Evolutionary conservation across 176 grass and related monocot species (phyloP).

Genomic region (Aechmea fasciata): DNA sequence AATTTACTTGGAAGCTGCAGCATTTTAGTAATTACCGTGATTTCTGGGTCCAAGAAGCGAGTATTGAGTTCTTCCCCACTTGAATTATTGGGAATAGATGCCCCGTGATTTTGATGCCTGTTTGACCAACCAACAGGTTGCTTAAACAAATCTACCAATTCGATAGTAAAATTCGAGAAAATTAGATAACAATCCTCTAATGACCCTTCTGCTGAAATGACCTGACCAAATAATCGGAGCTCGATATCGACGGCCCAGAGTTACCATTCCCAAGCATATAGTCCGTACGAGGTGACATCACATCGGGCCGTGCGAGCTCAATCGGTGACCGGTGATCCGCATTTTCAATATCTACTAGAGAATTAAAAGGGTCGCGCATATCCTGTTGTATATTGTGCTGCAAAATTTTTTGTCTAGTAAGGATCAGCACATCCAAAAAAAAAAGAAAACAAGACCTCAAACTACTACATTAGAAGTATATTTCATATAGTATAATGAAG

Average conservation of each 20-base stretch:
- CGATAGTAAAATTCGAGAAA: constrained; percentile 4
- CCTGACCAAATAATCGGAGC: constrained; percentile 51
- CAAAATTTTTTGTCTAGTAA: not conserved
- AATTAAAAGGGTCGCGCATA: constrained; percentile 60
- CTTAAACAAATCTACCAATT: constrained; percentile 11
- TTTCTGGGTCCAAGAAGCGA: constrained; percentile 57
- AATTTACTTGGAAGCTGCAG: constrained; percentile 4
- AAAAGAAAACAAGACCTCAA: too few species aligned
- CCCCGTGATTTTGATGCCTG: constrained; percentile 46
- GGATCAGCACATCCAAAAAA: too few species aligned
- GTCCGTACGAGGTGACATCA: constrained; percentile 17
- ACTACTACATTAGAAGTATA: too few species aligned
- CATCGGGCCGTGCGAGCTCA: constrained; percentile 21
- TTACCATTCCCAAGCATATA: constrained; percentile 37
- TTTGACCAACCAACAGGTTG: constrained; percentile 10
- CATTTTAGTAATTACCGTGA: constrained; percentile 37
- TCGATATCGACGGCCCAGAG: constrained; percentile 28
- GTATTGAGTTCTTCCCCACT: constrained; percentile 28
- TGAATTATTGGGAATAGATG: constrained; percentile 31
- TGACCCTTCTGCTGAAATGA: constrained; percentile 25
- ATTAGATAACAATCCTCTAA: constrained; percentile 3
- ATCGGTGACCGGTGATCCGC: constrained; percentile 23
- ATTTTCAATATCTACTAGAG: constrained; percentile 28
- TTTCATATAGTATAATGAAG: too few species aligned
- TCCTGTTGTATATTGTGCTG: constrained; percentile 20